Base-by-base conservation (phyloP, 2,329 filamentous ascomycete species). In the Fusarium multiceps region DNA sequence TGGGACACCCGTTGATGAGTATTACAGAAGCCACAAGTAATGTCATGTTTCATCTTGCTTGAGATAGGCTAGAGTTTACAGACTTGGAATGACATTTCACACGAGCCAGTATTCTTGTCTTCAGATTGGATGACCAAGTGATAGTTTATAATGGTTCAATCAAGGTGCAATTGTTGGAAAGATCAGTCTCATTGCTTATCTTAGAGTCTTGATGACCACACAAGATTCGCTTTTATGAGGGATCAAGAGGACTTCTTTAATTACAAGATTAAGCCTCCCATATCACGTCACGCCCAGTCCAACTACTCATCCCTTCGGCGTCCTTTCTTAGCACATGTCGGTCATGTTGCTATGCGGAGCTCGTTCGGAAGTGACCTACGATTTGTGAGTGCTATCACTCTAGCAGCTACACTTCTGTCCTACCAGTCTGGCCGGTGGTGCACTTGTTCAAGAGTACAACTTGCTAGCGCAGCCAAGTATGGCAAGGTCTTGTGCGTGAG, bases 401-500 rank as follows among this genome's bases (percentile, higher is more conserved):
- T 77, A 43, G 70, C 77, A 21, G 78, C 80, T n/a, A 73, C 76
- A n/a, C 75, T 77, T 41, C 57, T 70, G 71, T 46, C 71, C 69
- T 67, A 80, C 78, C 48, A 41, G 59, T 40, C 46, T 71, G 32
- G 50, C 54, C 6, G n/a, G 25, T 34, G 46, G 59, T 32, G 48
- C 21, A 11, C 13, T 55, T 37, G 59, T 55, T 30, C n/a, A 62
- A 37, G 64, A 66, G 68, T 79, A 7, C 78, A 77, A 34, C 81
- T 81, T 61, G 75, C 77, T 9, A 80, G 83, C 30, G 78, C 78
- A 7, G 79, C 81, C 58, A 79, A 82, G 50, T 80, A 85, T 69
- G 78, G 83, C 55, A 82, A 85, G 72, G 80, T 83, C 63, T 78
- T 85, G 28, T 74, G 76, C 30, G 75, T 83, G 61, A 80, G 83